phyloP scores from a whole-genome alignment of 1,284 basidiomycete species.

The Papiliotrema terrestris region DNA sequence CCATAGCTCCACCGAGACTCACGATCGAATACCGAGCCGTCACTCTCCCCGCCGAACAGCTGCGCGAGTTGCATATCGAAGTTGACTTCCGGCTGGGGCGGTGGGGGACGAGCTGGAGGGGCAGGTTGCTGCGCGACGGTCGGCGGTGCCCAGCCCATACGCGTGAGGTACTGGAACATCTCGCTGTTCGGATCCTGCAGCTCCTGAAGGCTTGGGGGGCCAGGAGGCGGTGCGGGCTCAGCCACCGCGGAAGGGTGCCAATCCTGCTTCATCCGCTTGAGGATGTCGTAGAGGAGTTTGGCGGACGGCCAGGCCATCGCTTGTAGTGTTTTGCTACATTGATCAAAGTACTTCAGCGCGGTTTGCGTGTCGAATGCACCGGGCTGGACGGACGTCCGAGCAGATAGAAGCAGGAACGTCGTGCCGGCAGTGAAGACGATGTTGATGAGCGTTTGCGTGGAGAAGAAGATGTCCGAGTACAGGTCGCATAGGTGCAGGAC shows the following conservation, averaged over 20 bases:
- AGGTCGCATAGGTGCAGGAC: slow-evolving; percentile 57
- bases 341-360: slow-evolving; percentile 10
- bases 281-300: slow-evolving; percentile 12
- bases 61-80: neutral
- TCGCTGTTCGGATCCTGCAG: neutral
- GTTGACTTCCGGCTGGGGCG: neutral
- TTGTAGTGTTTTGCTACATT: slow-evolving; percentile 17
- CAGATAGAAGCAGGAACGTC: slow-evolving; percentile 14
- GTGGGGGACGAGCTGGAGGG: neutral
- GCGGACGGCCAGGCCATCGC: slow-evolving; percentile 24
- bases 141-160: neutral
- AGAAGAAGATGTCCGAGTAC: slow-evolving; percentile 58
- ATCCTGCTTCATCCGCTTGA: slow-evolving; percentile 16
- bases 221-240: neutral
- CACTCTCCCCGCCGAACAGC: neutral
- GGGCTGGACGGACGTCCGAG: neutral
- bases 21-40: neutral
- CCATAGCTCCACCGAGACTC: too few species aligned
- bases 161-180: neutral
- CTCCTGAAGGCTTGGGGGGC: neutral
- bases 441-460: slow-evolving; percentile 61
- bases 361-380: slow-evolving; percentile 10
- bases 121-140: neutral
- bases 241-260: slow-evolving; percentile 7
- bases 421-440: slow-evolving; percentile 64